Percentiles rank a stretch among this genome's conserved stretches.
These are phyloP conservation scores for Leishmania braziliensis DNA, from an alignment of 208 protist species.

Conservation along the genomic window DNA sequence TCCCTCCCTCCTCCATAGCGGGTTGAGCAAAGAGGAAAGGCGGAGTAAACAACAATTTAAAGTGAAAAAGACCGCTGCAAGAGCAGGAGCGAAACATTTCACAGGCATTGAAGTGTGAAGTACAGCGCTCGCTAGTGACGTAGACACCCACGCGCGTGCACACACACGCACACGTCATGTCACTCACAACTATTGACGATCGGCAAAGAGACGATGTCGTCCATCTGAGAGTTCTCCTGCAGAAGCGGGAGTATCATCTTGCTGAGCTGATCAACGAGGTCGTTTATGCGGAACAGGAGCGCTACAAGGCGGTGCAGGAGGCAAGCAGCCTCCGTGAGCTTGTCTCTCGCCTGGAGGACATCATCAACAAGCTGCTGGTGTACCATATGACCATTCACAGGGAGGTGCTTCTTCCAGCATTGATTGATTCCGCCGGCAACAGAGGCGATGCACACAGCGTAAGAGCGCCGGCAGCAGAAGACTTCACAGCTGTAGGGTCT, in stretches of 20 bases:
- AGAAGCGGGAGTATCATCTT: constrained; percentile 70
- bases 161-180: constrained; percentile 16
- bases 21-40: background rate
- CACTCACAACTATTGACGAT: background rate
- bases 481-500: constrained; percentile 3
- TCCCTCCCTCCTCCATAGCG: background rate
- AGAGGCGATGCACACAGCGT: background rate
- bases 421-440: background rate
- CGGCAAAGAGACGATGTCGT: constrained; percentile 22
- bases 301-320: constrained; percentile 40
- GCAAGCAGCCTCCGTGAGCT: constrained; percentile 26
- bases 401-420: constrained; percentile 50
- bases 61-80: background rate
- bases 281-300: constrained; percentile 53
- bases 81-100: background rate
- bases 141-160: background rate
- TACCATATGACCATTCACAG: constrained; percentile 55
- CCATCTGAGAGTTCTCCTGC: constrained; percentile 44
- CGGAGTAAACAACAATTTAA: background rate
- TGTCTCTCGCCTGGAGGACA: constrained; percentile 38
- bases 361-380: constrained; percentile 48
- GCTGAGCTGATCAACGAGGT: constrained; percentile 83
- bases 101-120: background rate
- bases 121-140: background rate
- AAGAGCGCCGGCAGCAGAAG: background rate